Percentiles rank a stretch among this genome's conserved stretches.
Evolutionary conservation across 2,329 filamentous ascomycete species (phyloP).

Genomic region (Cladophialophora exuberans): DNA sequence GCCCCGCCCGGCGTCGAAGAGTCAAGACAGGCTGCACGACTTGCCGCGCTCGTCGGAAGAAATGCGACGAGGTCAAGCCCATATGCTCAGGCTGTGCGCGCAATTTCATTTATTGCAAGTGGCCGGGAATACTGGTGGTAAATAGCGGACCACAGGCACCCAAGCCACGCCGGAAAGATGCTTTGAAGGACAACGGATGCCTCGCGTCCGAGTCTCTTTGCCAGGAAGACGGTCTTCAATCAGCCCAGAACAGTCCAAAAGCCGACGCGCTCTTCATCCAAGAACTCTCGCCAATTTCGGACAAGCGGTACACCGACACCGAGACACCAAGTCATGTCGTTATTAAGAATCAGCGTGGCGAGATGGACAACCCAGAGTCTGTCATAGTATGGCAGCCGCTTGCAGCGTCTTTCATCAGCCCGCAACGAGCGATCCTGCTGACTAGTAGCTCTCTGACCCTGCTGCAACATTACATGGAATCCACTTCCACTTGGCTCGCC

Average conservation of each 20-base stretch:
- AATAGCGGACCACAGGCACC: background rate
- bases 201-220: background rate
- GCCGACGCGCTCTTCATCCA: background rate
- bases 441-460: no score
- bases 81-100: constrained; percentile 36
- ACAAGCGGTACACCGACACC: background rate
- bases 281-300: background rate
- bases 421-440: constrained; percentile 7
- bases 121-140: background rate
- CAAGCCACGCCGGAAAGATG: no score
- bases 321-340: background rate
- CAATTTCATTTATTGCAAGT: constrained; percentile 13
- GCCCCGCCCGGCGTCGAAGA: no score
- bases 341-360: background rate
- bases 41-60: constrained; percentile 40
- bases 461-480: no score
- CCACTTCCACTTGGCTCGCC: no score
- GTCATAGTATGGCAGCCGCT: constrained; percentile 9
- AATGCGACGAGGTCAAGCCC: constrained; percentile 48
- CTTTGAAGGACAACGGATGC: background rate
- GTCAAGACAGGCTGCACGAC: constrained; percentile 41
- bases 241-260: no score
- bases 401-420: constrained; percentile 10
- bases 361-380: background rate
- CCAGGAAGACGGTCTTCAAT: no score